These are phyloP conservation scores for Mycena belliarum DNA, from an alignment of 768 basidiomycete genomes.

Conservation along the genomic window DNA sequence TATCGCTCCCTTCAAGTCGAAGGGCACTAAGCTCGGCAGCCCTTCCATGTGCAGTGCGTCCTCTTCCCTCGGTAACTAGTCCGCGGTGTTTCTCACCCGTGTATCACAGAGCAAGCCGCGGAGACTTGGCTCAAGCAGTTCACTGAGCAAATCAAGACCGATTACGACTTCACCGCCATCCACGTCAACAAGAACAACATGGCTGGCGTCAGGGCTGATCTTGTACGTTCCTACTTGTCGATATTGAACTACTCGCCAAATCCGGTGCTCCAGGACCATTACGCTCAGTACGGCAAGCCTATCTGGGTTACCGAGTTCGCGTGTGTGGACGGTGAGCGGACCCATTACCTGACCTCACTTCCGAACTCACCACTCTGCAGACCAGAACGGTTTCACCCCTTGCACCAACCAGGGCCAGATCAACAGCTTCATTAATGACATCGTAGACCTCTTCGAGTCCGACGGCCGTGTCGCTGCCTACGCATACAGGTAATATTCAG, in stretches of 20 bases:
- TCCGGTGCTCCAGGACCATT: slow-evolving; percentile 36
- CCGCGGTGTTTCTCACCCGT: neutral
- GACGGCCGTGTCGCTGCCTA: slow-evolving; percentile 41
- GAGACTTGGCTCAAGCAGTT: slow-evolving; percentile 50
- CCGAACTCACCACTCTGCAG: slow-evolving; percentile 22
- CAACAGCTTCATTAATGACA: slow-evolving; percentile 40
- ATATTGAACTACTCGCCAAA: too few species aligned
- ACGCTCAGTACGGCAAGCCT: slow-evolving; percentile 45
- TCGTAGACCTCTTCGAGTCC: slow-evolving; percentile 41
- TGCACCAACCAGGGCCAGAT: slow-evolving; percentile 47
- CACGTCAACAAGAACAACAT: slow-evolving; percentile 51
- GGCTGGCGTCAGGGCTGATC: slow-evolving; percentile 43
- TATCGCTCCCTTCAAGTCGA: slow-evolving; percentile 42
- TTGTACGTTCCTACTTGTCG: slow-evolving; percentile 30
- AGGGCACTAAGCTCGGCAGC: slow-evolving; percentile 43
- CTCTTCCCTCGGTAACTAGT: neutral
- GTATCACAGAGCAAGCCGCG: slow-evolving; percentile 42
- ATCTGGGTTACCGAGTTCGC: slow-evolving; percentile 53
- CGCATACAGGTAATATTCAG: slow-evolving; percentile 34
- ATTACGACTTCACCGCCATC: slow-evolving; percentile 49
- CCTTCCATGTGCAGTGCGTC: slow-evolving; percentile 51
- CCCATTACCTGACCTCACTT: neutral
- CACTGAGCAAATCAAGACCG: slow-evolving; percentile 35
- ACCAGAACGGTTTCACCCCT: slow-evolving; percentile 40
- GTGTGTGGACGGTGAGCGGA: slow-evolving; percentile 42